Conservation (phyloP, 2,329 filamentous ascomycete species). For the Clarireedia homoeocarpa region DNA sequence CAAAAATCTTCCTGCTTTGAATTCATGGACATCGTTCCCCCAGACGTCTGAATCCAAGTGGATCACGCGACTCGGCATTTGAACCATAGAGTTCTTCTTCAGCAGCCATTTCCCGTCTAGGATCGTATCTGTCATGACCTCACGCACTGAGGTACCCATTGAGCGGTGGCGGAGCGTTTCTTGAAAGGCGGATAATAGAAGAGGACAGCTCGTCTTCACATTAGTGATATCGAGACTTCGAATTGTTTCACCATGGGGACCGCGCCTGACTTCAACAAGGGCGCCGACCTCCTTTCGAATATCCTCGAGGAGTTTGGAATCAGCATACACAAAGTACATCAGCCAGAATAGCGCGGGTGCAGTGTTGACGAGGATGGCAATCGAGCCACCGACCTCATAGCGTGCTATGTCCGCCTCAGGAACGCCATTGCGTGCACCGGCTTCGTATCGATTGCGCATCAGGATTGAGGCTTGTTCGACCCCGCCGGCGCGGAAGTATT, state of each 20-base stretch:
- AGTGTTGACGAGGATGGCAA: constrained; percentile 36
- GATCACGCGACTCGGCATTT: constrained; percentile 14
- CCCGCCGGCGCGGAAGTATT: constrained; percentile 34
- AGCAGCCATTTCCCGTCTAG: constrained; percentile 30
- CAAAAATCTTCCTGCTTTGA: constrained; percentile 31
- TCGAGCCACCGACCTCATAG: constrained; percentile 34
- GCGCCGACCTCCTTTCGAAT: constrained; percentile 21
- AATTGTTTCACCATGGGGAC: background rate
- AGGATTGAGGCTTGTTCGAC: constrained; percentile 33
- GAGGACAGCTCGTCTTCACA: constrained; percentile 26
- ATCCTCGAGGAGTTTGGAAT: constrained; percentile 22
- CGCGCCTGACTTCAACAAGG: background rate
- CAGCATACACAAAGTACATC: background rate
- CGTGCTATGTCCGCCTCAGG: constrained; percentile 17
- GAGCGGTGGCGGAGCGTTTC: constrained; percentile 33
- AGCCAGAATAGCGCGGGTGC: constrained; percentile 30
- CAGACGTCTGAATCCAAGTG: constrained; percentile 29
- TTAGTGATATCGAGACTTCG: background rate
- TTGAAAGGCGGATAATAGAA: constrained; percentile 34
- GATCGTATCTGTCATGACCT: constrained; percentile 31
- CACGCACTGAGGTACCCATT: constrained; percentile 32
- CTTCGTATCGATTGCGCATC: constrained; percentile 30
- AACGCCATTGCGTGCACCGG: constrained; percentile 28
- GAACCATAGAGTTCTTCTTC: constrained; percentile 33
- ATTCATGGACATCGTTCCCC: constrained; percentile 27